Evolutionary conservation across 2,329 filamentous ascomycete species (phyloP).

Genomic region (Fusarium lateritium): DNA sequence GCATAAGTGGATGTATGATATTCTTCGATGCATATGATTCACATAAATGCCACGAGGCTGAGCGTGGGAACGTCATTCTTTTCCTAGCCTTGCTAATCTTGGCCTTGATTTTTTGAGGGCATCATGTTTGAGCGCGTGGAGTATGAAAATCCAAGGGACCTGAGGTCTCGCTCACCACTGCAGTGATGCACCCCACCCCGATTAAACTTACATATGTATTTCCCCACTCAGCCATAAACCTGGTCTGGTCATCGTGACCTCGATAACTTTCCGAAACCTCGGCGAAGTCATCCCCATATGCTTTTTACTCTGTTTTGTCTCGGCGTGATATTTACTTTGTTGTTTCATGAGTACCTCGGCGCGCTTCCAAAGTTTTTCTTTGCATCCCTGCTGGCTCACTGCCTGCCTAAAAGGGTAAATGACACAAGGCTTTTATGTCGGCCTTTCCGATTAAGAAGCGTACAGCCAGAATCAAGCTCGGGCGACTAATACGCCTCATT

Average conservation of each 20-base stretch:
- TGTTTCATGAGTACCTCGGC: neutral
- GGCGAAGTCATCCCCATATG: conserved; percentile 11
- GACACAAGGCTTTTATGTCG: neutral
- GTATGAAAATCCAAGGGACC: no score
- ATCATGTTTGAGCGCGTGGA: neutral
- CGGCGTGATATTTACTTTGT: neutral
- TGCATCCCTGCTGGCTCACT: neutral
- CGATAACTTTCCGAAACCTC: conserved; percentile 26
- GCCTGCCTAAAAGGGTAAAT: neutral
- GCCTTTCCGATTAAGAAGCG: neutral
- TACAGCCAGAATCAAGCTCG: neutral
- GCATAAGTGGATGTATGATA: conserved; percentile 43
- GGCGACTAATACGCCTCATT: neutral
- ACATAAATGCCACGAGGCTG: conserved; percentile 39
- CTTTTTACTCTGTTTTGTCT: neutral
- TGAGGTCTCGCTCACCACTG: neutral
- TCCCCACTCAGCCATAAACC: conserved; percentile 23
- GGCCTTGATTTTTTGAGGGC: neutral
- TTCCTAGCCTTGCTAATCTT: neutral
- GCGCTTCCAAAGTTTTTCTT: neutral
- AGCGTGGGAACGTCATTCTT: conserved; percentile 16
- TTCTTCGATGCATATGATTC: conserved; percentile 38
- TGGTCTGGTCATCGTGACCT: conserved; percentile 8
- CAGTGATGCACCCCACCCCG: neutral
- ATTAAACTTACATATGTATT: conserved; percentile 6